Percentiles rank a stretch among this genome's conserved stretches.
phyloP scores from a whole-genome alignment of 1,284 basidiomycete species.

The Cryptococcus maquisensis region DNA sequence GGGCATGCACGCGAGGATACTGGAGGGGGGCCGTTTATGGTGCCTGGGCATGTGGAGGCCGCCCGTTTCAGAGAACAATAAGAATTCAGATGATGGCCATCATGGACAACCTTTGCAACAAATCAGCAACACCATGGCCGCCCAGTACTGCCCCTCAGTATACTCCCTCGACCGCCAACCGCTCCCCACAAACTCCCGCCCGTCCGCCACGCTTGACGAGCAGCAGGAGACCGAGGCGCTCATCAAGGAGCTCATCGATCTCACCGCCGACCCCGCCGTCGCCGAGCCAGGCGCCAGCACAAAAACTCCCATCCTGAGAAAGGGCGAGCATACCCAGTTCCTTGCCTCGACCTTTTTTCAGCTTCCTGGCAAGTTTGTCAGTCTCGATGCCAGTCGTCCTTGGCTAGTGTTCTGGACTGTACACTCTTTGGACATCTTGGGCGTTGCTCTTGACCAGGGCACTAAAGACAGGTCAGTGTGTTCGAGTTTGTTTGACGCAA shows the following conservation, averaged over 20 bases:
- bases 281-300: constrained; percentile 18
- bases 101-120: neutral
- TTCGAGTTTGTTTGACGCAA: neutral
- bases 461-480: constrained; percentile 64
- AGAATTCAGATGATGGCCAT: neutral
- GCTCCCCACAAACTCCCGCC: constrained; percentile 53
- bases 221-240: constrained; percentile 67
- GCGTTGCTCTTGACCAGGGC: constrained; percentile 68
- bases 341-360: constrained; percentile 38
- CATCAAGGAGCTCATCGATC: constrained; percentile 54
- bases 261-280: constrained; percentile 16
- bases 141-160: constrained; percentile 30
- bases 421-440: constrained; percentile 71
- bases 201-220: constrained; percentile 60
- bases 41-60: neutral
- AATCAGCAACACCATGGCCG: neutral
- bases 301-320: constrained; percentile 21
- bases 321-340: constrained; percentile 36
- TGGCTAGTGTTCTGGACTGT: constrained; percentile 91
- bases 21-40: neutral
- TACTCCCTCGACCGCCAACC: constrained; percentile 24
- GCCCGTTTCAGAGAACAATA: constrained; percentile 1
- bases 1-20: neutral
- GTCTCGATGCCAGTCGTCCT: constrained; percentile 83
- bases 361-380: constrained; percentile 67